phyloP scores from a whole-genome alignment of 163 green algal species.

The Scenedesmus sp. region DNA sequence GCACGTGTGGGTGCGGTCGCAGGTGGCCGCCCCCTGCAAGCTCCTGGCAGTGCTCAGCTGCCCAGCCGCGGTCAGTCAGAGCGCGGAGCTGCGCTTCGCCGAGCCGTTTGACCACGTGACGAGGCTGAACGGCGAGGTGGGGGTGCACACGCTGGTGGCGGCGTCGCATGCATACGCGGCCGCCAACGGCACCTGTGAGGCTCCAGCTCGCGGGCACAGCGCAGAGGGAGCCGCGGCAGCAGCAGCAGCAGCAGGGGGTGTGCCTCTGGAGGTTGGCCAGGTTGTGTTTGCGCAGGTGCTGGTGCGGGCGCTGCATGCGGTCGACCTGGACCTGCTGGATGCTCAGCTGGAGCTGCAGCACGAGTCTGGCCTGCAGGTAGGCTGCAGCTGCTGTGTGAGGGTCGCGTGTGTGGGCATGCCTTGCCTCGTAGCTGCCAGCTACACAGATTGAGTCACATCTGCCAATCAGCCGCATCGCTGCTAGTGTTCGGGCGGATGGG shows the following conservation, averaged over 20 bases:
- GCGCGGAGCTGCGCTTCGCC: slow-evolving; percentile 16
- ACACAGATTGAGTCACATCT: too few relatives aligned
- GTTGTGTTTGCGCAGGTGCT: slow-evolving; percentile 41
- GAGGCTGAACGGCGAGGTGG: slow-evolving; percentile 4
- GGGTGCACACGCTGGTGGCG: slow-evolving; percentile 28
- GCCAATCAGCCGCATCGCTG: too few relatives aligned
- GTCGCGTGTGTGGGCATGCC: background rate
- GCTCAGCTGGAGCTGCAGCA: slow-evolving; percentile 43
- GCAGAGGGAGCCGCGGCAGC: too few relatives aligned
- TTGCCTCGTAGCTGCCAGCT: background rate
- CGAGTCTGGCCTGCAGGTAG: slow-evolving; percentile 34
- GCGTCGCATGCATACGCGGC: background rate
- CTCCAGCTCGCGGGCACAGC: too few relatives aligned
- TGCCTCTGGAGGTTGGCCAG: slow-evolving; percentile 43
- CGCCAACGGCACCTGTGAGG: background rate
- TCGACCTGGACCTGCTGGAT: slow-evolving; percentile 48
- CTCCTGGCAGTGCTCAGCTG: slow-evolving; percentile 47
- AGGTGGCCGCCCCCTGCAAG: background rate
- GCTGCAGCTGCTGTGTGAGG: background rate
- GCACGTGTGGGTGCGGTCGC: slow-evolving; percentile 16
- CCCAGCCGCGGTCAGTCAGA: slow-evolving; percentile 35
- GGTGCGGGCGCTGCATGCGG: slow-evolving; percentile 25
- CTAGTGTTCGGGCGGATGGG: too few relatives aligned
- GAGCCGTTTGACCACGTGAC: slow-evolving; percentile 52
- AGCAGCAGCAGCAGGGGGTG: background rate